A percentile compares a stretch with the other conserved stretches of the same genome.
Conservation (phyloP, 441 rosid species). For the Syzygium syzygioides region DNA sequence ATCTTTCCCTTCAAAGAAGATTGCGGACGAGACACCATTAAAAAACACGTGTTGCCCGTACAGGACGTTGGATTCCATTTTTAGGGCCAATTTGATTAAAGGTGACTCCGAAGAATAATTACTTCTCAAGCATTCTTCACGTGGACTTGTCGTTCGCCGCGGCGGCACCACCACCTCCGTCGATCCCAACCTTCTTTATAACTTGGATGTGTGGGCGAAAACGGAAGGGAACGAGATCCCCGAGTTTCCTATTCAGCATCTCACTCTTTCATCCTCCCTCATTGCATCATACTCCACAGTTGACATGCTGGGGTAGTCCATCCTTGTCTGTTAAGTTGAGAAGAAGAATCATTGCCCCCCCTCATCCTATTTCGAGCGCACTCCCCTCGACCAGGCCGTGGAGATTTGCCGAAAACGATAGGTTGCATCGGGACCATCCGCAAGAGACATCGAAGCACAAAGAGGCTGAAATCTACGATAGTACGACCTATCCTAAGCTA, state of each 20-base stretch:
- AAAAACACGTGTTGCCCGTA: not conserved
- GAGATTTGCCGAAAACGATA: not conserved
- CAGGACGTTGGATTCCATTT: not conserved
- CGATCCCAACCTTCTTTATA: not conserved
- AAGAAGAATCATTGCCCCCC: not conserved
- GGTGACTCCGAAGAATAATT: not conserved
- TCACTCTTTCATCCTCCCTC: not conserved
- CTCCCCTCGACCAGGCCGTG: not conserved
- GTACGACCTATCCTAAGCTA: not conserved
- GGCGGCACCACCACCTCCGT: not conserved
- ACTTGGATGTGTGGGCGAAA: not conserved
- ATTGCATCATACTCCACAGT: not conserved
- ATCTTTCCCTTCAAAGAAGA: not conserved
- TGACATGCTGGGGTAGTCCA: not conserved
- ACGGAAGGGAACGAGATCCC: not conserved
- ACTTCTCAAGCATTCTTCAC: not conserved
- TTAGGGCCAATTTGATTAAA: not conserved
- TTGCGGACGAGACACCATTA: not conserved
- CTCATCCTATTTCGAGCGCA: not conserved
- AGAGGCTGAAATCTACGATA: no score
- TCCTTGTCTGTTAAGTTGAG: not conserved
- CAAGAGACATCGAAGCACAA: not conserved
- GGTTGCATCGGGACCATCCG: not conserved
- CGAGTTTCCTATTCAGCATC: not conserved
- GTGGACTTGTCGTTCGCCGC: not conserved